Base-by-base conservation (phyloP, 345 rosid genomes). In the Euphorbia pulcherrima region DNA sequence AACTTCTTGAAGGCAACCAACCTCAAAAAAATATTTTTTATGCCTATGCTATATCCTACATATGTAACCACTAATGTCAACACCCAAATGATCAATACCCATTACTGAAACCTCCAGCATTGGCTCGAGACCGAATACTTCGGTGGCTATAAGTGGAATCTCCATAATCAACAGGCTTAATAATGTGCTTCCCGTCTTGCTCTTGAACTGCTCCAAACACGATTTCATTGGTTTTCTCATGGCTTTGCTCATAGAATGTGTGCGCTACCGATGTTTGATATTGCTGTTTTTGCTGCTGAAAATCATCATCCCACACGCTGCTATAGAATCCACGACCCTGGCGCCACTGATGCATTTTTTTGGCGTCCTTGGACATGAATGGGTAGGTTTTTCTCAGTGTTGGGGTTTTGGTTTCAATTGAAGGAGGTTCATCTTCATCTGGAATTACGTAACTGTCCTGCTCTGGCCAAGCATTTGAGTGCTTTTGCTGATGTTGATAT, bases 301-400 rank as follows among this genome's bases (percentile, higher is more conserved):
- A 39, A 41, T 86, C 88, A 24, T 85, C 86, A 21, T 83, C 90
- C 92, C 91, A 85, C 52, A n/a, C n/a, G n/a, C 84, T 86, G 48
- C 77, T 83, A 74, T 87, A 92, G 70, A 92, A 83, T 4, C 85
- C 90, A 1, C 82, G 86, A 72, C 97, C 85, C 76, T 92, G 96
- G 51, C 90, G 88, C 89, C 90, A 82, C 68, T 90, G 96, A 46
- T 88, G 90, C 75, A 88, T 77, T 81, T 90, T 95, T 79, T 95
- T 97, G 0, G 93, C 86, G 33, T 92, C 97, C 80, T 87, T 92
- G 21, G 97, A 87, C 99, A 95, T 92, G 81, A 92, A 95, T 21
- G 99, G 78, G 58, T 92, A 95, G 3, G 88, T 95, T 72, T 95
- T 95, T 70, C 84, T 77, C 0, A 97, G 97, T 11, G 97, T 92